Evolutionary conservation across 495 filamentous ascomycete genomes (phyloP).

Genomic region (Tuber microsphaerosporum): DNA sequence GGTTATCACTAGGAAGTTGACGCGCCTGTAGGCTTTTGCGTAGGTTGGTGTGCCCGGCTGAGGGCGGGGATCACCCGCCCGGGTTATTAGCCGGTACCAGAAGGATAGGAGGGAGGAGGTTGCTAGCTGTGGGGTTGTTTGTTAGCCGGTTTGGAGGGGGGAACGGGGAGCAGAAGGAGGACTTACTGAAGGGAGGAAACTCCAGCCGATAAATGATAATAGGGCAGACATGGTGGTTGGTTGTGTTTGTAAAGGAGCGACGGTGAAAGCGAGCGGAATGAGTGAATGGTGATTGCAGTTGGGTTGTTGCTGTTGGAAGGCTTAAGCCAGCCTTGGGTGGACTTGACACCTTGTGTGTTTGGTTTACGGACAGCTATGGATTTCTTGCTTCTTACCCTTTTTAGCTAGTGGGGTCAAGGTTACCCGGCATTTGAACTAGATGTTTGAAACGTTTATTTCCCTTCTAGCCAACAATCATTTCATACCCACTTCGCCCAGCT

Average conservation of each 20-base stretch:
- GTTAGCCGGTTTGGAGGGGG: neutral
- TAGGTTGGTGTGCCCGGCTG: slow-evolving; percentile 62
- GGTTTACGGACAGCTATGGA: too few relatives aligned
- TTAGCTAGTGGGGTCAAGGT: slow-evolving; percentile 8
- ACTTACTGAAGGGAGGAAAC: slow-evolving; percentile 67
- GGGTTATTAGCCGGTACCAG: slow-evolving; percentile 84
- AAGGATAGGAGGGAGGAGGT: slow-evolving; percentile 70
- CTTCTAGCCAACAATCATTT: too few relatives aligned
- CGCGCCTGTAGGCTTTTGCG: slow-evolving; percentile 64
- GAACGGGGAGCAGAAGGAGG: slow-evolving; percentile 7
- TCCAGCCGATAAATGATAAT: slow-evolving; percentile 75
- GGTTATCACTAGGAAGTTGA: slow-evolving; percentile 72
- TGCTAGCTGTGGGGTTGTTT: slow-evolving; percentile 53
- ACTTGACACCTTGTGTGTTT: neutral
- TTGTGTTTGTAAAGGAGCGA: neutral
- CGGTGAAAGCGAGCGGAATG: slow-evolving; percentile 20
- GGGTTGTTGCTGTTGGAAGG: neutral
- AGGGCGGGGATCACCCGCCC: slow-evolving; percentile 79
- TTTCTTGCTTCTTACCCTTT: neutral
- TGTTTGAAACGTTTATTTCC: neutral
- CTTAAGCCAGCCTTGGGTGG: neutral
- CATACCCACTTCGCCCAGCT: slow-evolving; percentile 28
- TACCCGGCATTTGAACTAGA: slow-evolving; percentile 26
- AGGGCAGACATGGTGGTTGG: slow-evolving; percentile 42
- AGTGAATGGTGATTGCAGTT: neutral